These are phyloP conservation scores for Panicum miliaceum DNA, from an alignment of 176 grass and related monocot genomes.

Conservation along the genomic window DNA sequence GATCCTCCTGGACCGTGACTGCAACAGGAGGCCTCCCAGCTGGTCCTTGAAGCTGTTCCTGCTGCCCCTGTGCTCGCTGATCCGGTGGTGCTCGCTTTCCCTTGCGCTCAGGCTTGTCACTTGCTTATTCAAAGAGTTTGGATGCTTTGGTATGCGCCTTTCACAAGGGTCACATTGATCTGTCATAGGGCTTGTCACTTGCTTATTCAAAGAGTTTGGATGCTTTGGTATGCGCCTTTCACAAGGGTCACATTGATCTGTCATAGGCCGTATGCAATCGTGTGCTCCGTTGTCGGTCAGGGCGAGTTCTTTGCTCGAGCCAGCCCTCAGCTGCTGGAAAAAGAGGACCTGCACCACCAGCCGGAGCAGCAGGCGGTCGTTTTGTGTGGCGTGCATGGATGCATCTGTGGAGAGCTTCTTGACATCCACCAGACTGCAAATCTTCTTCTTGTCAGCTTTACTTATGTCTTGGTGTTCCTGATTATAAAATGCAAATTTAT, in stretches of 20 bases:
- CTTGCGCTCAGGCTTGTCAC: slow-evolving; percentile 46
- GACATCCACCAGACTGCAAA: slow-evolving; percentile 82
- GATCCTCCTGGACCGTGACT: slow-evolving; percentile 83
- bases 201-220: slow-evolving; percentile 55
- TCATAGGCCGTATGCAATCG: slow-evolving; percentile 24
- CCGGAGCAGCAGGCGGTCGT: slow-evolving; percentile 86
- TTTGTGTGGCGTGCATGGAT: slow-evolving; percentile 83
- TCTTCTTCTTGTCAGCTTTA: slow-evolving; percentile 84
- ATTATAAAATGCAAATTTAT: slow-evolving; percentile 41
- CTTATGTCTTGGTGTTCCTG: slow-evolving; percentile 77
- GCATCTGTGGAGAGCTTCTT: slow-evolving; percentile 87
- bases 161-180: slow-evolving; percentile 49
- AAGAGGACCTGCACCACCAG: slow-evolving; percentile 94
- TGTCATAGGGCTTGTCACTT: too few species aligned
- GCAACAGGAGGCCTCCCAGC: slow-evolving; percentile 56
- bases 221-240: slow-evolving; percentile 55
- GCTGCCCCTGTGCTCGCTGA: slow-evolving; percentile 52
- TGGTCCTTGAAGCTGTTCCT: slow-evolving; percentile 69
- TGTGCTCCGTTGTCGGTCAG: slow-evolving; percentile 32
- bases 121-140: slow-evolving; percentile 58
- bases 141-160: slow-evolving; percentile 50
- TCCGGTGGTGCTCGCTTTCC: slow-evolving; percentile 44
- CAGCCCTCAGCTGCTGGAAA: slow-evolving; percentile 80
- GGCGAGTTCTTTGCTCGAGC: slow-evolving; percentile 34
- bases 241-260: slow-evolving; percentile 44